phyloP scores from a whole-genome alignment of 441 rosid genomes.

The Biscutella laevigata region DNA sequence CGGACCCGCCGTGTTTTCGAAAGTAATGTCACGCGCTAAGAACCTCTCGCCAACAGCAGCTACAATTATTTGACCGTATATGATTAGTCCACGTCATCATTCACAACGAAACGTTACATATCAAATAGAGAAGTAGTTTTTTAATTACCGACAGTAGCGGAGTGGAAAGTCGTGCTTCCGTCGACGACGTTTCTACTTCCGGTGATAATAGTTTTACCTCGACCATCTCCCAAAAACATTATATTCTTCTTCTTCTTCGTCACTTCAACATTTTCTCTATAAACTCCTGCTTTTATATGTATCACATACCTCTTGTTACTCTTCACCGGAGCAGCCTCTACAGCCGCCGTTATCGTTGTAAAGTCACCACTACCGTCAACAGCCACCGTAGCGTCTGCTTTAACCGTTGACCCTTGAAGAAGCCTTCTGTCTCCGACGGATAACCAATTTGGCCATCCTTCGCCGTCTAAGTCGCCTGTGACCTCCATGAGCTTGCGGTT shows the following conservation, averaged over 20 bases:
- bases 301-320: constrained; percentile 48
- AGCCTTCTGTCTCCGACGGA: constrained; percentile 41
- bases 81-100: neutral
- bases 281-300: constrained; percentile 56
- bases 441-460: constrained; percentile 69
- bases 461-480: constrained; percentile 13
- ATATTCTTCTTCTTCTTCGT: constrained; percentile 44
- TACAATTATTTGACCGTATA: neutral
- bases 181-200: constrained; percentile 42
- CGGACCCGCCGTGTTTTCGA: constrained; percentile 54
- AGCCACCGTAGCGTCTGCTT: constrained; percentile 57
- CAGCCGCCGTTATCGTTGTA: constrained; percentile 47
- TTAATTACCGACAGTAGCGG: constrained; percentile 77
- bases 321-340: constrained; percentile 52
- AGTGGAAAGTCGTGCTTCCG: constrained; percentile 54
- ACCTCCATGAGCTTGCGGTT: constrained; percentile 40
- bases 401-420: constrained; percentile 36
- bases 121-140: neutral
- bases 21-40: constrained; percentile 50
- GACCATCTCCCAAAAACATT: constrained; percentile 74
- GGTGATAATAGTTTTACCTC: constrained; percentile 44
- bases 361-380: constrained; percentile 68
- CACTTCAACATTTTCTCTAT: constrained; percentile 53
- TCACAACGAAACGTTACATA: neutral
- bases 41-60: constrained; percentile 52